A percentile compares a stretch with the other conserved stretches of the same genome.
Evolutionary conservation across 179 eudicot genomes (phyloP).

Genomic region (Beta macrorhiza): DNA sequence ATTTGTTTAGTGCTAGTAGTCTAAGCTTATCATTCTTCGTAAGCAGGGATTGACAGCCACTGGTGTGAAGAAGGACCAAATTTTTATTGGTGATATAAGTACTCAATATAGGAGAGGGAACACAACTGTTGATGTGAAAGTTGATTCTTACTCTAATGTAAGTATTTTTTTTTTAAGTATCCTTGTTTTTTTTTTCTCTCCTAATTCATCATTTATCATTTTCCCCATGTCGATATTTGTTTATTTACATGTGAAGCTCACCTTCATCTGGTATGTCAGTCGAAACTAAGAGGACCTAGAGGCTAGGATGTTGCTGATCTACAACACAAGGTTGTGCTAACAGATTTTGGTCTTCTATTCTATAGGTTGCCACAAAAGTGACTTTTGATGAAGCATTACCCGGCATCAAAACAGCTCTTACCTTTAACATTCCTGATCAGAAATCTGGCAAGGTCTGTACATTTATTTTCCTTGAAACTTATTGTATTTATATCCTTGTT

Average conservation of each 20-base stretch:
- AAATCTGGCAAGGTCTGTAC: slow-evolving; percentile 74
- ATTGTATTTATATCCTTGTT: not conserved
- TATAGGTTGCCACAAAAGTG: slow-evolving; percentile 68
- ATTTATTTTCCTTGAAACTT: not conserved
- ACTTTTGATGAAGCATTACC: slow-evolving; percentile 58
- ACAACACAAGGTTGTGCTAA: not conserved
- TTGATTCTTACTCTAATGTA: slow-evolving; percentile 81
- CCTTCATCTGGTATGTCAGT: not conserved
- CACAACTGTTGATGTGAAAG: slow-evolving; percentile 74
- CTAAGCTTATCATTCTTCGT: slow-evolving; percentile 7
- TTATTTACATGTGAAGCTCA: not conserved
- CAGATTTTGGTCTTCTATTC: not conserved
- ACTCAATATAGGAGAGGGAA: slow-evolving; percentile 71
- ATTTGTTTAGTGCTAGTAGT: not conserved
- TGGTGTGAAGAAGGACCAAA: slow-evolving; percentile 68
- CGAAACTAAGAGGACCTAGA: not conserved
- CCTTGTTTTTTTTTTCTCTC: not conserved
- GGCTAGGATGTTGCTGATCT: not conserved
- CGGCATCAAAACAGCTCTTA: slow-evolving; percentile 63
- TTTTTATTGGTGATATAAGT: slow-evolving; percentile 77
- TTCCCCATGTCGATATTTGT: not conserved
- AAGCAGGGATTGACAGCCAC: slow-evolving; percentile 86
- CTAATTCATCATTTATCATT: not conserved
- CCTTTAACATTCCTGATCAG: slow-evolving; percentile 79
- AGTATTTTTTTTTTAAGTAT: slow-evolving; percentile 6